Evolutionary conservation across 805 yeast genomes (phyloP).

Genomic region (Nakazawaea wyomingensis): DNA sequence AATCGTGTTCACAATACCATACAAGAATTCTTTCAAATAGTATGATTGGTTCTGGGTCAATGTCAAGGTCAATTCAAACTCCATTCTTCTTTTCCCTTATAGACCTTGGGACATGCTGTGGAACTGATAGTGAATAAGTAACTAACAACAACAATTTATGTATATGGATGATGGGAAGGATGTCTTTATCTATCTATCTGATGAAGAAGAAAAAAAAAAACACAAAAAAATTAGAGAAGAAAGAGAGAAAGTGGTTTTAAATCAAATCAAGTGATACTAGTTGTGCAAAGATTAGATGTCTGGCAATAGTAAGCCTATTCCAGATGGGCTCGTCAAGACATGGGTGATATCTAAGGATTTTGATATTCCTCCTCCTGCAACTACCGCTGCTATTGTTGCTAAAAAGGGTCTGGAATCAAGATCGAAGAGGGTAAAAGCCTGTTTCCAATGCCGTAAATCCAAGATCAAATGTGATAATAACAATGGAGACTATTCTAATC

Average conservation of each 20-base stretch:
- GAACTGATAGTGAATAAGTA: too few species aligned
- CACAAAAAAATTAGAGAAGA: too few species aligned
- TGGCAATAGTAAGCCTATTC: background rate
- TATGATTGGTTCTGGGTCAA: slow-evolving; percentile 6
- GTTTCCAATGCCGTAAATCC: slow-evolving; percentile 55
- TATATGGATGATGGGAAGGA: too few species aligned
- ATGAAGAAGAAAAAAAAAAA: too few species aligned
- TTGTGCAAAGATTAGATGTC: too few species aligned
- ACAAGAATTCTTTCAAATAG: slow-evolving; percentile 8
- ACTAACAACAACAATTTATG: background rate
- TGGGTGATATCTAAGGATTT: slow-evolving; percentile 3
- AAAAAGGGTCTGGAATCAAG: too few species aligned
- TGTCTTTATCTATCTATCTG: too few species aligned
- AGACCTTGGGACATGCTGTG: background rate
- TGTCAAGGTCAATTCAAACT: slow-evolving; percentile 10
- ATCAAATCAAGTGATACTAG: too few species aligned
- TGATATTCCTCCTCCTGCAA: background rate
- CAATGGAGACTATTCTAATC: slow-evolving; percentile 29
- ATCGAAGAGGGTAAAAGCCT: slow-evolving; percentile 44
- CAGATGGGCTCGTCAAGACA: slow-evolving; percentile 1
- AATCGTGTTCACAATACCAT: slow-evolving; percentile 12
- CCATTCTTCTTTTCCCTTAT: slow-evolving; percentile 5
- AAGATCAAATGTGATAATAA: slow-evolving; percentile 58
- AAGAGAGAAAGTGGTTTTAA: too few species aligned
- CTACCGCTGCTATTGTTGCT: background rate